phyloP scores from a whole-genome alignment of 2,329 filamentous ascomycete species.

The Talaromyces funiculosus region DNA sequence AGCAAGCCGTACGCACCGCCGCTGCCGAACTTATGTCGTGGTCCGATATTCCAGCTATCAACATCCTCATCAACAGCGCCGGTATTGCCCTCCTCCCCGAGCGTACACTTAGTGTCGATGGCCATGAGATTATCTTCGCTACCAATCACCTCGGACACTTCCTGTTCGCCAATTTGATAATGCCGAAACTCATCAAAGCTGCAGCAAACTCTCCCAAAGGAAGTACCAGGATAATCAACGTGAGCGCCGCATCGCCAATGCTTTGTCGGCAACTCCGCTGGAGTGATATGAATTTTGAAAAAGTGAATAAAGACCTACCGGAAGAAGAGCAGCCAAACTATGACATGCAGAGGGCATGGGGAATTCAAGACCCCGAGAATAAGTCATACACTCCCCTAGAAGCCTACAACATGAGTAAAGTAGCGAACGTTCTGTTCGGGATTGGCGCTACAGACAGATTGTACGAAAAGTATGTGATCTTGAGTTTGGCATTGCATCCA shows the following conservation, averaged over 20 bases:
- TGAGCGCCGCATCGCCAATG: slow-evolving; percentile 21
- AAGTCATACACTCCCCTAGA: slow-evolving; percentile 10
- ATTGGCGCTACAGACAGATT: slow-evolving; percentile 27
- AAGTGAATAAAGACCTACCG: slow-evolving; percentile 16
- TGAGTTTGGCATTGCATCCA: slow-evolving; percentile 24
- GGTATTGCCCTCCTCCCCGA: slow-evolving; percentile 32
- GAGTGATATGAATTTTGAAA: slow-evolving; percentile 30
- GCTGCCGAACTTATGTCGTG: slow-evolving; percentile 26
- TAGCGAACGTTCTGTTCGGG: slow-evolving; percentile 42
- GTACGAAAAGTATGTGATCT: slow-evolving; percentile 18
- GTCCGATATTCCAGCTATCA: slow-evolving; percentile 26
- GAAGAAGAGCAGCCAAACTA: slow-evolving; percentile 21
- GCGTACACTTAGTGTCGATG: slow-evolving; percentile 27
- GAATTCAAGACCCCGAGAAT: background rate
- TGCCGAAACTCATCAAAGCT: slow-evolving; percentile 15
- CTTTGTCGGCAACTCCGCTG: slow-evolving; percentile 29
- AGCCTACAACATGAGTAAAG: slow-evolving; percentile 32
- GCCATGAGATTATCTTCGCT: slow-evolving; percentile 35
- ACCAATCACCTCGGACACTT: slow-evolving; percentile 39
- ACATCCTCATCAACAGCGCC: slow-evolving; percentile 43
- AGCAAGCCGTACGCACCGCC: slow-evolving; percentile 27
- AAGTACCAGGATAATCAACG: slow-evolving; percentile 24
- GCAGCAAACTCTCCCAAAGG: slow-evolving; percentile 11
- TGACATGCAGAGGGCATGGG: slow-evolving; percentile 18
- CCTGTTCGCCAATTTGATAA: slow-evolving; percentile 28